Base-by-base conservation (phyloP, 2,329 filamentous ascomycete genomes). In the Epichloe aotearoae region DNA sequence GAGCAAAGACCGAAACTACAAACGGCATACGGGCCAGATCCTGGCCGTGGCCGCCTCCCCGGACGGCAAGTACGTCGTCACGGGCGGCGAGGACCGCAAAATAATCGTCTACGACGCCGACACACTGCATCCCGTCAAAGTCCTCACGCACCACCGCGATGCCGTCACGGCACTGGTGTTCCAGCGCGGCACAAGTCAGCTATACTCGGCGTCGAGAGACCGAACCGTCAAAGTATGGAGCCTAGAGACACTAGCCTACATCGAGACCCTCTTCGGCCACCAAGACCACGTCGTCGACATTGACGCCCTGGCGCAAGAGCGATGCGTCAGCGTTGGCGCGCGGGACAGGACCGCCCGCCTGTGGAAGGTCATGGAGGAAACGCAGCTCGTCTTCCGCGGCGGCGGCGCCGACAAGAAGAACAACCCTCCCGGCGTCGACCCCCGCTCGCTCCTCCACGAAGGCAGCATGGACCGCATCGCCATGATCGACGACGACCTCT, bases 331-430 rank as follows among this genome's bases (percentile, higher is more conserved):
- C 54, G 93, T 95, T 17, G 93, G 93, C 50, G 85, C 88, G 5
- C 78, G 93, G 56, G 93, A 98, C 66, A 83, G 91, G 52, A 96
- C 90, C 2, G 93, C 91, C 39, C 78, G 93, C 52, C 70, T 95
- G 58, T 98, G 93, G 93, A 96, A 96, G 68, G 90, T 98, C 1
- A 82, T 88, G 4, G 93, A 98, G 60, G 91, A 98, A 70, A 88
- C 86, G 1, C 93, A 98, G 65, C 79, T 98, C 6, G 90, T 97
- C 2, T 98, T 97, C 68, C 84, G 91, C 46, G 91, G 90, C 52
- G 88, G 89, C 55, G 85, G 82, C 41, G 72, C 75, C 26, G 74
- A 76, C 55, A 79, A 76, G 59, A 79, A 77, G 58, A 80, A 78
- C 58, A 62, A 63, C 36, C 61, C 61, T 3, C 59, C 64, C 3